A percentile compares a stretch with the other conserved stretches of the same genome.
These are phyloP conservation scores for Euclidium syriacum DNA, from an alignment of 345 rosid species.

Conservation along the genomic window DNA sequence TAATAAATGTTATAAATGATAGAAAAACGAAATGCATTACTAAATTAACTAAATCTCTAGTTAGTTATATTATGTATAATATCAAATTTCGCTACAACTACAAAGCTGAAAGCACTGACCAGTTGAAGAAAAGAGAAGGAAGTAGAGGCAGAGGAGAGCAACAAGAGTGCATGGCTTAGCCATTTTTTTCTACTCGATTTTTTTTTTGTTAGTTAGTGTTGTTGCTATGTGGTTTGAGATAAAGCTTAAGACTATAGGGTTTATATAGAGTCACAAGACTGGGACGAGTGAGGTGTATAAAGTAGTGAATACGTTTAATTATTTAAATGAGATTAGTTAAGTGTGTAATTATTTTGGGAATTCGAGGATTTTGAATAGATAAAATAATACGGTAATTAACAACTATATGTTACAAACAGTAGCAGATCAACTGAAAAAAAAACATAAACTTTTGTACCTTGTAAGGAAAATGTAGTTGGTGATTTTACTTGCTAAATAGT, in stretches of 20 bases:
- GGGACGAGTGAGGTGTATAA: background rate
- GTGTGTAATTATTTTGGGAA: no score
- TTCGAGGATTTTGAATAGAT: no score
- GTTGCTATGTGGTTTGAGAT: background rate
- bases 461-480: no score
- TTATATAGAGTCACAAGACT: constrained; percentile 10
- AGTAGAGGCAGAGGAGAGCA: background rate
- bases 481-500: no score
- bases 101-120: background rate
- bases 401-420: no score
- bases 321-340: no score
- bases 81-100: background rate
- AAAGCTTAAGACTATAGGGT: background rate
- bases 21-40: no score
- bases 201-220: background rate
- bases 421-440: no score
- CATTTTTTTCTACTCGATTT: background rate
- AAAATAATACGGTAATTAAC: no score
- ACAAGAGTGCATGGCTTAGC: constrained; percentile 3
- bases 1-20: no score
- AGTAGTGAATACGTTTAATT: background rate
- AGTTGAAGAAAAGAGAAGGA: constrained; percentile 5
- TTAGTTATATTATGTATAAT: background rate
- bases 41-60: background rate
- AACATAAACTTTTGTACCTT: no score